Evolutionary conservation across 2,329 filamentous ascomycete genomes (phyloP), one percentile per base, ranked within the genome.

Genomic region (Penicillium sp.): DNA sequence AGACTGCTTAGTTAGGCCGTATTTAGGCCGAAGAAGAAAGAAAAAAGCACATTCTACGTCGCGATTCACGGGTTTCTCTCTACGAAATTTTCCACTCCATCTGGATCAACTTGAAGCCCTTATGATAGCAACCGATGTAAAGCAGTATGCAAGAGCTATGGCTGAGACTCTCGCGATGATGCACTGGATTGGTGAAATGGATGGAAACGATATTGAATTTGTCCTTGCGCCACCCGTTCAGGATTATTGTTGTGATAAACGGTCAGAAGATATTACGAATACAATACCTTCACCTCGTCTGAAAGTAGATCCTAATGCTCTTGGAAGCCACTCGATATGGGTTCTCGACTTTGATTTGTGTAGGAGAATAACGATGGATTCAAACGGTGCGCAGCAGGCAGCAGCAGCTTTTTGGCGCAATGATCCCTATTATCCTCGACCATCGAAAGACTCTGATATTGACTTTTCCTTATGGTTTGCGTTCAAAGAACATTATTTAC

Each of bases 141-240:
- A 49, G 0, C 22, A 49, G 0, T 82, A 81, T 56, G 77, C 79
- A 0, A 51, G 51, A 1, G 67, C 69, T 0, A 82, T 85, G 75
- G 83, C 78, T 0, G 73, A 80, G 4, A 72, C 77, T 0, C 72
- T 85, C 0, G 81, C 82, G 0, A 69, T 79, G 2, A 67, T 85
- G 49, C 77, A 82, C 56, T 85, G 80, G 81, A 44, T 60, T 1
- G 76, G 72, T 0, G 57, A 68, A 11, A 63, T 82, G 0, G 81
- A 85, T 57, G 82, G 75, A 0, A 79, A 79, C 33, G 82, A 83
- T 44, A 73, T 85, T 2, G 81, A 85, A 47, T 85, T 84, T 59
- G 82, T 85, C 0, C 73, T 85, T 2, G 72, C 65, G 0, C 54
- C 64, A 2, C 57, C 55, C 5, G 46, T 8, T 4, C 2, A 35